Evolutionary conservation across 176 grass and related monocot species (phyloP), one percentile per base, ranked within the genome.

Genomic region (Thinopyrum elongatum): DNA sequence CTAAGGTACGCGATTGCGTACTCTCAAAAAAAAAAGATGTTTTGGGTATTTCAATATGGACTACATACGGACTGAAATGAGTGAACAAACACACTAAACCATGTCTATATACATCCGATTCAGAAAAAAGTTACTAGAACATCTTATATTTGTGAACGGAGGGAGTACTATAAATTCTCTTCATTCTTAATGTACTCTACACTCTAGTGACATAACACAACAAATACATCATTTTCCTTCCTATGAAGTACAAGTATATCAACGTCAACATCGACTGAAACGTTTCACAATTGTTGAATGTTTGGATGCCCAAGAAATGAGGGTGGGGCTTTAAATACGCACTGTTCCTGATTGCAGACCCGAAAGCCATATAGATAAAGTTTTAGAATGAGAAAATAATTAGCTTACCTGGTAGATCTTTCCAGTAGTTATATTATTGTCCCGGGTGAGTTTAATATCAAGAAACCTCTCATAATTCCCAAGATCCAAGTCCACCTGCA

Each of bases 341-440:
- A 74, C 26, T 47, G 25, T 74, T 23, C 71, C 71, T 74, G 31
- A 49, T 49, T 49, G 49, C 49, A 53, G 49, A 17, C 49, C 49
- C 49, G 16, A 53, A 53, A 53, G 5, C 16, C 47, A 53, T 53
- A 53, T 53, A 53, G 16, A 53, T 53, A 53, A 53, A 53, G 49
- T 53, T 7, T 53, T 19, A 19, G 16, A 53, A 19, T 17, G 49
- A 19, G 49, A 53, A 49, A 51, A 53, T 53, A 53, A 53, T 53
- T 53, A 53, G 49, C 6, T 12, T 86, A 88, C 93, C 90, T 94
- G 93, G 66, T 92, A 94, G 39, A 94, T 92, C 82, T 94, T 94
- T 83, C 93, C 93, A 1, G 93, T 92, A 35, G 93, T 94, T 81
- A 94, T 94, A 80, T 92, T 94, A 67, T 94, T 94, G 74, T 94